These are phyloP conservation scores for Xylaria cubensis DNA, from an alignment of 495 filamentous ascomycete species.

Conservation along the genomic window DNA sequence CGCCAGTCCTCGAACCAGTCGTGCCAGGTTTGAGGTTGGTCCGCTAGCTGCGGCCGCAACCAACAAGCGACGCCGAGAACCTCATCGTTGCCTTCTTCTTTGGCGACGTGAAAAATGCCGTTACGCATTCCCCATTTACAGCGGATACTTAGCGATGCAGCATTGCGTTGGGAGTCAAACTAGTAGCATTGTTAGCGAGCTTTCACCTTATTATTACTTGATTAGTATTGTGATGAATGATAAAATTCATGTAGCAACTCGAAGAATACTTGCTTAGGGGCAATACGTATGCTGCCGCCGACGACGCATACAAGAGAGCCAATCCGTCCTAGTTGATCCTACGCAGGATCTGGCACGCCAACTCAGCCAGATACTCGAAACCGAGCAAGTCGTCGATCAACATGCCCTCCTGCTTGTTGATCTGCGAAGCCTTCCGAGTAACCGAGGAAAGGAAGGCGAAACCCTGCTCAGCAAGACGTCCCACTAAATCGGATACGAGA, in stretches of 20 bases:
- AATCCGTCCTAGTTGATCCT: background rate
- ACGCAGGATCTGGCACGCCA: background rate
- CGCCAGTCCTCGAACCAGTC: constrained; percentile 63
- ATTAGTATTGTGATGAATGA: background rate
- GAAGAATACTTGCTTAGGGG: constrained; percentile 7
- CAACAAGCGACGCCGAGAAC: constrained; percentile 71
- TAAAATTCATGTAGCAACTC: background rate
- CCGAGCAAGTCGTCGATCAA: constrained; percentile 15
- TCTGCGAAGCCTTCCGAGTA: constrained; percentile 15
- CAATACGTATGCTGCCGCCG: background rate
- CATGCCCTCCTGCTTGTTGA: constrained; percentile 3
- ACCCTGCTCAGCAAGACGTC: constrained; percentile 3
- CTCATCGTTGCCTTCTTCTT: constrained; percentile 51
- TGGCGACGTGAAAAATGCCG: constrained; percentile 69
- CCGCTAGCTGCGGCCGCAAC: constrained; percentile 57
- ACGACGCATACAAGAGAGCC: background rate
- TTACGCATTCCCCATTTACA: constrained; percentile 68
- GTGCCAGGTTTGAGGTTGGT: constrained; percentile 57
- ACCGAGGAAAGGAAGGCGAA: constrained; percentile 1
- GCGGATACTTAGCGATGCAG: constrained; percentile 66
- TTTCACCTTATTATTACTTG: background rate
- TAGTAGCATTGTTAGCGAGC: constrained; percentile 31
- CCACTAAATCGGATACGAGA: background rate
- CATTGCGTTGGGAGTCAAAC: constrained; percentile 64
- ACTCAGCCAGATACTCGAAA: constrained; percentile 17